These are phyloP conservation scores for Orobanche coerulescens DNA, from an alignment of 257 asterid species.

Conservation along the genomic window DNA sequence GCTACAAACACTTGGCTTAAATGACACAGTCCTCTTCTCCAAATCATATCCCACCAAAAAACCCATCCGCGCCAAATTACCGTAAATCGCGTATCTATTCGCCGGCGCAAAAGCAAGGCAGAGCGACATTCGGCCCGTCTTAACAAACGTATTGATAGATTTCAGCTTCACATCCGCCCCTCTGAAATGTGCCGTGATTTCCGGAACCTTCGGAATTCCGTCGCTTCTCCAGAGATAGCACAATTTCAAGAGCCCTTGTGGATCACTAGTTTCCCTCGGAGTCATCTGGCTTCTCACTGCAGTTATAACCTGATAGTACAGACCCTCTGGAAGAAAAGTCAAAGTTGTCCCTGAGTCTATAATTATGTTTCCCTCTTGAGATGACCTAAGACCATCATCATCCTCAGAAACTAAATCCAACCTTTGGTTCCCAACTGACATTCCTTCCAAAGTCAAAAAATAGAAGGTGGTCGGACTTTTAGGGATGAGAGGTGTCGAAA, in stretches of 20 bases:
- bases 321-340: conserved; percentile 31
- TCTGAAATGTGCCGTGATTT: conserved; percentile 36
- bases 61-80: conserved; percentile 39
- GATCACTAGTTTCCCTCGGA: conserved; percentile 14
- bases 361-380: conserved; percentile 34
- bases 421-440: conserved; percentile 29
- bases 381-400: not conserved
- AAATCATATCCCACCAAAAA: conserved; percentile 46
- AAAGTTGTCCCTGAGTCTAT: conserved; percentile 59
- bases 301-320: conserved; percentile 21
- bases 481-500: conserved; percentile 35
- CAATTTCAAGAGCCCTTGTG: conserved; percentile 22
- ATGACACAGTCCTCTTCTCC: conserved; percentile 29
- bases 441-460: conserved; percentile 42
- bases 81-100: conserved; percentile 21
- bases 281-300: conserved; percentile 17
- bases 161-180: conserved; percentile 53
- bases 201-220: conserved; percentile 19
- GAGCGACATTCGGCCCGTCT: conserved; percentile 5
- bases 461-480: conserved; percentile 28
- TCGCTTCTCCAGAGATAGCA: conserved; percentile 26
- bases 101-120: conserved; percentile 42
- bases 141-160: conserved; percentile 25
- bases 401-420: conserved; percentile 1
- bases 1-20: conserved; percentile 41